Base-by-base conservation (phyloP, 1,284 basidiomycete species). In the Ganoderma resinaceum region DNA sequence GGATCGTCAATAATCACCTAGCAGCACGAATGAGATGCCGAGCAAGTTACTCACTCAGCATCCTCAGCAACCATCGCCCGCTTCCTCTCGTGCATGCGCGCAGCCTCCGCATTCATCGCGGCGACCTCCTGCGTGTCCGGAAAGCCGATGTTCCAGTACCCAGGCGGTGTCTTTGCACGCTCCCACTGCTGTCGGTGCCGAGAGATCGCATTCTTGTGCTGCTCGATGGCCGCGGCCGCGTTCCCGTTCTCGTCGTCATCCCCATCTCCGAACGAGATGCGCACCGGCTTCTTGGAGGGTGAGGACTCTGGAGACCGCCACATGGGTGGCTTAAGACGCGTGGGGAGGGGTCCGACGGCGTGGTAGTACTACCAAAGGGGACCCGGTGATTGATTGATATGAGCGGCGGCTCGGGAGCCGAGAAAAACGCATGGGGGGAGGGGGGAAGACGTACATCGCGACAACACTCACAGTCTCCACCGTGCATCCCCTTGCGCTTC, bases 81-180 rank as follows among this genome's bases (percentile, higher is more conserved):
- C 81, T 94, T 93, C 76, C 86, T 82, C 73, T 82, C 82, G 76
- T 94, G 91, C 84, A 92, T 91, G 71, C 89, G 85, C 71, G 84
- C 85, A 3, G 95, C 95, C 67, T 82, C 81, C 66, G 83, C 82
- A 77, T 97, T 97, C 72, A 96, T 93, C 62, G 84, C 85, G 53
- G 83, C 84, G 20, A 90, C 91, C 74, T 93, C 87, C 78, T 96
- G 95, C 2, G 96, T 96, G 70, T 85, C 84, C 0, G 96, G 96
- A 76, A 98, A 97, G 0, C 91, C 93, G 66, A 97, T 95, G 70
- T 92, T 85, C 94, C 94, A 95, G 79, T 93, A 97, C 29, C 89
- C 90, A 0, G 95, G 95, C 20, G 96, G 96, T 0, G 95, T 96
- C 57, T 83, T 85, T 1, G 90, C 84, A 57, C 89, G 85, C 38